Evolutionary conservation across 1,139 yeast species (phyloP), one percentile per base, ranked within the genome.

Genomic region (Lodderomyces margitis): DNA sequence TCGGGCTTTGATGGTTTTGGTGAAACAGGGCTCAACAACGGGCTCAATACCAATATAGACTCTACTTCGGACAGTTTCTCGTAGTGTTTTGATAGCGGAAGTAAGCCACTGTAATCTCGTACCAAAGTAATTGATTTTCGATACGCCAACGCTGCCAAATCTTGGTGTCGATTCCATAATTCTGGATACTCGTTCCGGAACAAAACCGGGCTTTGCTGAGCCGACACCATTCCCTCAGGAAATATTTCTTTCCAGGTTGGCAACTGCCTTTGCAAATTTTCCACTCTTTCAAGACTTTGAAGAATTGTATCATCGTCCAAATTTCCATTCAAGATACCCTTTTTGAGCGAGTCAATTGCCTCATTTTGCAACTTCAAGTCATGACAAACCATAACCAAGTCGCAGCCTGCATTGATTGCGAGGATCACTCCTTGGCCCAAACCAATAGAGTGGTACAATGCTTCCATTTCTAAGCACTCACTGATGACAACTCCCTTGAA

Each of bases 381-480:
- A 46, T 80, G 81, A 52, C 87, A 81, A 9, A 81, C 83, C 68
- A 80, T 68, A 4, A 81, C 79, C 52, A 81, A 66, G 54, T 81
- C 87, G 58, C 87, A 81, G 1, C 85, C 83, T 2, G 87, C 87
- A 45, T 74, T 70, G 4, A 80, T 64, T 0, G 86, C 83, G 55
- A 80, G 64, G 2, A 78, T 74, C 1, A 81, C 83, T 5, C 87
- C 87, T 55, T 81, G 87, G 3, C 83, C 80, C 32, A 81, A 67
- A 1, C 87, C 87, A 21, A 80, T 75, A 14, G 80, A 77, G 44
- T 77, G 81, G 54, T 78, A 78, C 27, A 81, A 60, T 0, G 85
- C 79, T 45, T 81, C 85, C 80, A 81, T 73, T 52, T 81, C 87
- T 39, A 81, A 61, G 53, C 86, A 81, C 53, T 81, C 87, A 48